Conservation (phyloP, 805 yeast genomes). For the Kodamaea neixiangensis region DNA sequence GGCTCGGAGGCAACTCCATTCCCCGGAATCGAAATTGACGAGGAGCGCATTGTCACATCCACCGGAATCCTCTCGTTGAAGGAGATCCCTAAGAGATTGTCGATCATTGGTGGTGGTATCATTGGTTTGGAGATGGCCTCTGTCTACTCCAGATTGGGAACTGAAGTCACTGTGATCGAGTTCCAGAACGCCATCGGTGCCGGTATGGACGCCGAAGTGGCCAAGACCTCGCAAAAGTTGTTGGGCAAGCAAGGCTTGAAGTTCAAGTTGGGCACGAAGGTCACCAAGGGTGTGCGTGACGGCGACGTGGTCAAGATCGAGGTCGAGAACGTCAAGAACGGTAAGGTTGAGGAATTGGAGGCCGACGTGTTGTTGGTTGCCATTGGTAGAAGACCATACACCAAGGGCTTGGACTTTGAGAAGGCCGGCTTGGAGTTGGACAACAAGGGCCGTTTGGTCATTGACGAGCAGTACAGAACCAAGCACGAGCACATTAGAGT, state of each 20-base stretch:
- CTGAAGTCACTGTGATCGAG: slow-evolving; percentile 94
- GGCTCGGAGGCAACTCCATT: slow-evolving; percentile 98
- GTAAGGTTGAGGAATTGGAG: slow-evolving; percentile 74
- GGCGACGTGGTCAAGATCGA: slow-evolving; percentile 87
- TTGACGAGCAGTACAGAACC: slow-evolving; percentile 91
- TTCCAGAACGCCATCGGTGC: slow-evolving; percentile 93
- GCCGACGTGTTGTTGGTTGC: slow-evolving; percentile 96
- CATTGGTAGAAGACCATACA: slow-evolving; percentile 98
- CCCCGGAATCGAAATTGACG: slow-evolving; percentile 97
- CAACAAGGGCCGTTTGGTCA: slow-evolving; percentile 88
- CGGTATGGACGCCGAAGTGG: slow-evolving; percentile 96
- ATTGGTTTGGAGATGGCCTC: slow-evolving; percentile 99
- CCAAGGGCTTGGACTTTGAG: slow-evolving; percentile 87
- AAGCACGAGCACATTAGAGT: slow-evolving; percentile 92
- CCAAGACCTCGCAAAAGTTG: slow-evolving; percentile 86
- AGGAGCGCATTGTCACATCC: slow-evolving; percentile 93
- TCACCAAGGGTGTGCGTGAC: slow-evolving; percentile 78
- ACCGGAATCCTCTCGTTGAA: slow-evolving; percentile 86
- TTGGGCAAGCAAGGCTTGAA: slow-evolving; percentile 93
- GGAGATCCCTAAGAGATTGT: slow-evolving; percentile 89
- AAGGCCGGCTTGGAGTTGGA: slow-evolving; percentile 87
- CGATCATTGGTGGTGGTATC: slow-evolving; percentile 98
- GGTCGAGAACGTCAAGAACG: slow-evolving; percentile 86
- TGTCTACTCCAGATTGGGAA: slow-evolving; percentile 92
- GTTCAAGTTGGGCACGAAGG: slow-evolving; percentile 92